Percentiles rank a stretch among this genome's conserved stretches.
Conservation (phyloP, 1,284 basidiomycete genomes). For the Agaricales sp. region DNA sequence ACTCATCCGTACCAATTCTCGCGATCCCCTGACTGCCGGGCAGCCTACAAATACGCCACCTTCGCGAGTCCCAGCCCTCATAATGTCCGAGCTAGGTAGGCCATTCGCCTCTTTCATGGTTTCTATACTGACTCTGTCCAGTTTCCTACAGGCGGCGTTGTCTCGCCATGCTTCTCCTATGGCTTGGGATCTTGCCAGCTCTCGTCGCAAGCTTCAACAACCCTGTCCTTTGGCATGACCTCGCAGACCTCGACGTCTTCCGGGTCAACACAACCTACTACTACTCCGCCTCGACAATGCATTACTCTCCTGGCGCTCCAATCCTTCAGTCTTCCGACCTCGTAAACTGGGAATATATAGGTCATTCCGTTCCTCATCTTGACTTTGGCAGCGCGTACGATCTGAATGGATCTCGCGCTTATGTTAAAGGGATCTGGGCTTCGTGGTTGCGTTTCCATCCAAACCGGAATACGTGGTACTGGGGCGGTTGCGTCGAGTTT, state of each 20-base stretch:
- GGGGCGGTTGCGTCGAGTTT: conserved; percentile 17
- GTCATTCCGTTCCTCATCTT: conserved; percentile 17
- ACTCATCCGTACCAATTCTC: too few relatives aligned
- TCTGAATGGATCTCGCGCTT: conserved; percentile 14
- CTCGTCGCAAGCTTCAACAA: conserved; percentile 11
- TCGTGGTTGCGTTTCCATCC: conserved; percentile 14
- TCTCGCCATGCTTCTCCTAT: too few relatives aligned
- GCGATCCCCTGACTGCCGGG: too few relatives aligned
- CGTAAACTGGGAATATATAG: conserved; percentile 18
- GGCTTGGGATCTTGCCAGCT: too few relatives aligned
- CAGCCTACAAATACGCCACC: too few relatives aligned
- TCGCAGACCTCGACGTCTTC: conserved; percentile 16
- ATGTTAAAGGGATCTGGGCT: conserved; percentile 18
- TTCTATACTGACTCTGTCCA: too few relatives aligned
- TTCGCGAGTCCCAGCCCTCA: too few relatives aligned
- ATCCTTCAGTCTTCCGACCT: conserved; percentile 17
- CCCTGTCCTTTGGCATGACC: conserved; percentile 16
- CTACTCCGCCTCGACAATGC: conserved; percentile 16
- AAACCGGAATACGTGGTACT: conserved; percentile 14
- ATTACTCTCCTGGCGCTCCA: conserved; percentile 17
- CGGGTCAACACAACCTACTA: conserved; percentile 15
- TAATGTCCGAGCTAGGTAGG: too few relatives aligned
- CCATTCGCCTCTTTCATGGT: too few relatives aligned
- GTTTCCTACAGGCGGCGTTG: too few relatives aligned
- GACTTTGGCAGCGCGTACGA: conserved; percentile 13